Conservation (phyloP, 1,139 yeast genomes). For the Candida gigantensis region DNA sequence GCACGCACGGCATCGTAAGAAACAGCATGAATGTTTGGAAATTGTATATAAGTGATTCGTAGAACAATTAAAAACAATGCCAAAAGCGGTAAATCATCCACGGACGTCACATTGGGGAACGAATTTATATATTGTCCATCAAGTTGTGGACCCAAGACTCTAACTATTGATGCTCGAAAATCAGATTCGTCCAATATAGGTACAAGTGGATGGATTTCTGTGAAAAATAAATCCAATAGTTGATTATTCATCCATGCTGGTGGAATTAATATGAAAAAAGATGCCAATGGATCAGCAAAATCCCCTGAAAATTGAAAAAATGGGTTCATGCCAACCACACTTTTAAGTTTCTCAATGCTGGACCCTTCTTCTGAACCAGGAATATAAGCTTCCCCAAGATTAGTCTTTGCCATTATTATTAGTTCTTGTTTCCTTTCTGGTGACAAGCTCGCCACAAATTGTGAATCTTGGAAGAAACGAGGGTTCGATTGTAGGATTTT, state of each 20-base stretch:
- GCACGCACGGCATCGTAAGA: slow-evolving; percentile 29
- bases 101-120: slow-evolving; percentile 24
- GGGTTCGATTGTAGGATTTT: background rate
- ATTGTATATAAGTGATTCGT: slow-evolving; percentile 28
- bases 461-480: slow-evolving; percentile 7
- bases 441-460: slow-evolving; percentile 8
- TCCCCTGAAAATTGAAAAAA: slow-evolving; percentile 7
- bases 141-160: slow-evolving; percentile 16
- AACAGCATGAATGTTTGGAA: slow-evolving; percentile 25
- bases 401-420: slow-evolving; percentile 5
- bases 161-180: slow-evolving; percentile 21
- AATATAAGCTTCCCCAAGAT: slow-evolving; percentile 11
- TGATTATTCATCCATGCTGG: slow-evolving; percentile 12
- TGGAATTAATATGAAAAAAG: slow-evolving; percentile 13
- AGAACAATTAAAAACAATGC: slow-evolving; percentile 26
- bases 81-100: slow-evolving; percentile 28
- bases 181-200: slow-evolving; percentile 48
- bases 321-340: slow-evolving; percentile 6
- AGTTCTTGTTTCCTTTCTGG: slow-evolving; percentile 3
- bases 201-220: slow-evolving; percentile 40
- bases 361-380: slow-evolving; percentile 9
- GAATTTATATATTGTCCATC: slow-evolving; percentile 18
- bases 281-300: slow-evolving; percentile 12
- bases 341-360: slow-evolving; percentile 4
- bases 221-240: slow-evolving; percentile 32